Evolutionary conservation across 176 grass and related monocot genomes (phyloP).

Genomic region (Oryza meyeriana): DNA sequence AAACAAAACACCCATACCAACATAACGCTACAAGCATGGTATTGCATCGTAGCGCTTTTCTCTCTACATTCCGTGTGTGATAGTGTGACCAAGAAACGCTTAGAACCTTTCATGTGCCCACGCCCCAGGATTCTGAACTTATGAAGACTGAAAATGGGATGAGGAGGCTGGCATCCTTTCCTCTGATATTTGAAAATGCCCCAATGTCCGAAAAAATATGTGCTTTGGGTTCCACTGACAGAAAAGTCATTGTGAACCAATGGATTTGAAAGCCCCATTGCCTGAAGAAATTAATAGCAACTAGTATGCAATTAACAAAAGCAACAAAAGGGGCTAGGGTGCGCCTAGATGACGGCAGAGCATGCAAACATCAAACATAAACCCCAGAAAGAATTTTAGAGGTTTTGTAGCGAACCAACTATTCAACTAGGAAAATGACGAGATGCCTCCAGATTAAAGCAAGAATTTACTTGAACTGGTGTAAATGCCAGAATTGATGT

Average conservation of each 20-base stretch:
- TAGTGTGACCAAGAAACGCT: neutral
- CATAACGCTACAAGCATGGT: neutral
- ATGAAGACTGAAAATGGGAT: neutral
- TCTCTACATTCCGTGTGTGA: neutral
- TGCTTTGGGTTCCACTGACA: neutral
- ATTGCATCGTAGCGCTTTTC: too few species aligned
- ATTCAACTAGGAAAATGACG: neutral
- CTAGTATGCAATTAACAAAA: neutral
- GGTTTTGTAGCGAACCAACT: neutral
- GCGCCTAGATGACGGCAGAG: neutral
- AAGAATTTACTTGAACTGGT: conserved; percentile 54
- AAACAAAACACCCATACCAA: neutral
- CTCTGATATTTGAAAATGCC: neutral
- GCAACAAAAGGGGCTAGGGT: neutral
- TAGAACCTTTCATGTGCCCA: neutral
- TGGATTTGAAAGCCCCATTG: neutral
- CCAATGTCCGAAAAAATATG: neutral
- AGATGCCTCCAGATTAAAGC: neutral
- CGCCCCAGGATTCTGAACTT: neutral
- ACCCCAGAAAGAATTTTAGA: neutral
- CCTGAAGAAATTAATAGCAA: neutral
- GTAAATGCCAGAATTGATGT: conserved; percentile 61
- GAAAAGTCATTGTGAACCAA: neutral
- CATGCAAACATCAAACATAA: neutral
- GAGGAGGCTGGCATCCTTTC: neutral